Conservation (phyloP, 257 asterid genomes). For the Petunia axillaris region DNA sequence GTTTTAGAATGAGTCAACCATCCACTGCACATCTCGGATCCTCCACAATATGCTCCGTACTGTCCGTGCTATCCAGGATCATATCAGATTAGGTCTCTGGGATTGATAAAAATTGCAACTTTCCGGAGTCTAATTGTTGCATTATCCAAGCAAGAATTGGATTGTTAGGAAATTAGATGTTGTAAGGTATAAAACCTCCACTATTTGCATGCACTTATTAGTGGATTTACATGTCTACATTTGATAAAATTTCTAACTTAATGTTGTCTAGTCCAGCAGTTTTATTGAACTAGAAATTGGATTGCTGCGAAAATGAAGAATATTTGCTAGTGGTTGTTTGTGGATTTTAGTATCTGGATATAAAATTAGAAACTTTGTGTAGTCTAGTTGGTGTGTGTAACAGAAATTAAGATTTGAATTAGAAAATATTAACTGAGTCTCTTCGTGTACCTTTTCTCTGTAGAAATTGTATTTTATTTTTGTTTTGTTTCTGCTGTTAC, state of each 20-base stretch:
- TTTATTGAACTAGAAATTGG: neutral
- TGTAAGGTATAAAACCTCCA: neutral
- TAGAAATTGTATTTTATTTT: neutral
- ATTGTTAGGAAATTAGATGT: neutral
- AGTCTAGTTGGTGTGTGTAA: no score
- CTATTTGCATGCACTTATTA: neutral
- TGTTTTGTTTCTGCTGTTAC: neutral
- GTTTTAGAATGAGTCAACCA: no score
- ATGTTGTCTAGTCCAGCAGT: neutral
- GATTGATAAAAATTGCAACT: neutral
- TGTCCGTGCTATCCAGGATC: no score
- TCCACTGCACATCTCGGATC: no score
- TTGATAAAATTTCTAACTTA: neutral
- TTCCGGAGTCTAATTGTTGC: neutral
- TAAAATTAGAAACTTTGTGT: no score
- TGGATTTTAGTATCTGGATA: no score
- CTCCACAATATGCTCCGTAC: no score
- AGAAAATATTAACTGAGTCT: no score
- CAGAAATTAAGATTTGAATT: no score
- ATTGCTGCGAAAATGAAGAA: neutral
- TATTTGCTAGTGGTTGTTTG: no score
- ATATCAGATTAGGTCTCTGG: neutral
- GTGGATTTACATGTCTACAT: neutral
- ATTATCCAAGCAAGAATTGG: neutral
- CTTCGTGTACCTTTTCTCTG: neutral